Conservation (phyloP, 306 rosid genomes). For the Dicorynia guianensis region DNA sequence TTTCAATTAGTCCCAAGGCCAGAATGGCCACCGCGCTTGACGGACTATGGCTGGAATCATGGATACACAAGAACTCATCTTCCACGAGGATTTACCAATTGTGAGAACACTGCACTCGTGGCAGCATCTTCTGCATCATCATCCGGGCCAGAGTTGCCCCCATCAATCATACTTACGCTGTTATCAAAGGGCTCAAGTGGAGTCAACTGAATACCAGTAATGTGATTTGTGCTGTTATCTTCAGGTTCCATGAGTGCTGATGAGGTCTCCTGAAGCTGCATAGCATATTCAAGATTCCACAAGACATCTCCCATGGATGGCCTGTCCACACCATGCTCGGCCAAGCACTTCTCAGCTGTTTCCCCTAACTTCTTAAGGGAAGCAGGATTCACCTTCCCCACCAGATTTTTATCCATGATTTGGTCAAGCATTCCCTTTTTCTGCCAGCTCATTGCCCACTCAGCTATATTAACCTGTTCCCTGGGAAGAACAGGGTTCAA, state of each 20-base stretch:
- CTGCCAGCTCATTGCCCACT: conserved; percentile 97
- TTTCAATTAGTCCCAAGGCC: conserved; percentile 46
- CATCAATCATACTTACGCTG: conserved; percentile 78
- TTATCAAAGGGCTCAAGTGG: conserved; percentile 81
- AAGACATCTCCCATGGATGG: conserved; percentile 98
- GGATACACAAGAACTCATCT: conserved; percentile 60
- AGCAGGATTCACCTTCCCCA: conserved; percentile 83
- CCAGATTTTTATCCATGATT: conserved; percentile 87
- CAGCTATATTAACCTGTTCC: conserved; percentile 98
- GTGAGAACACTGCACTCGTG: conserved; percentile 95
- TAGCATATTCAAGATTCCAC: conserved; percentile 94
- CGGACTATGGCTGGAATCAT: conserved; percentile 36
- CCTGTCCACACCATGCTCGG: conserved; percentile 90
- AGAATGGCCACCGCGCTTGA: conserved; percentile 43
- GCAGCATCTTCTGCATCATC: conserved; percentile 81
- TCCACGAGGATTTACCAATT: conserved; percentile 93
- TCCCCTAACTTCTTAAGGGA: conserved; percentile 95
- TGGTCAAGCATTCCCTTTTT: conserved; percentile 97
- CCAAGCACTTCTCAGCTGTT: conserved; percentile 94
- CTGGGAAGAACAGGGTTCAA: conserved; percentile 94
- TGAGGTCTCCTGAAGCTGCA: conserved; percentile 92
- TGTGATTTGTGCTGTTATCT: conserved; percentile 95
- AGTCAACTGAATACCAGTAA: conserved; percentile 78
- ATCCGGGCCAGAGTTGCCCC: conserved; percentile 60
- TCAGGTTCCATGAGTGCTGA: conserved; percentile 88